Evolutionary conservation across 2,329 filamentous ascomycete species (phyloP).

Genomic region (Aureobasidium sp.): DNA sequence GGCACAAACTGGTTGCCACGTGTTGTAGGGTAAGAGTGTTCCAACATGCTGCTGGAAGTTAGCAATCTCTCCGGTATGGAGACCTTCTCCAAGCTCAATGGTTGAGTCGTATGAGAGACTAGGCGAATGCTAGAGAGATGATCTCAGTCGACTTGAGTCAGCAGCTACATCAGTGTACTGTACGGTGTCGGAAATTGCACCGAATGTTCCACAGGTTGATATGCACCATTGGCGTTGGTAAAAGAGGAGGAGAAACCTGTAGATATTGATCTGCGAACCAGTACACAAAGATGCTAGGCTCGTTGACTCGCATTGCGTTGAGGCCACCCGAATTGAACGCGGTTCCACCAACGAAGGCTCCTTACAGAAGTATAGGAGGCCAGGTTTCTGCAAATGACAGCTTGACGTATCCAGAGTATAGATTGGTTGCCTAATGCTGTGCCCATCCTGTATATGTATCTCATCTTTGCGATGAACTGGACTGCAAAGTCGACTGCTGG

Average conservation of each 20-base stretch:
- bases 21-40: neutral
- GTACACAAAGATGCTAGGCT: neutral
- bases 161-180: neutral
- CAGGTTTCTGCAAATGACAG: neutral
- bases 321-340: too few relatives aligned
- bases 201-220: neutral
- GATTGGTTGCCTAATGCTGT: neutral
- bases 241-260: neutral
- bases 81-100: neutral
- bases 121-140: neutral
- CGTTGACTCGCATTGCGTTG: neutral
- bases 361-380: neutral
- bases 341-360: neutral
- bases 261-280: neutral
- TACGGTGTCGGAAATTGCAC: neutral
- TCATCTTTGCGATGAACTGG: too few relatives aligned
- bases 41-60: neutral
- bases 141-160: neutral
- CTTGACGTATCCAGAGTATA: neutral
- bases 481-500: neutral
- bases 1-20: neutral
- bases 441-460: neutral
- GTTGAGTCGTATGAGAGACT: neutral
- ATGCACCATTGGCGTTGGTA: neutral
- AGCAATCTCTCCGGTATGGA: too few relatives aligned